Evolutionary conservation across 2,329 filamentous ascomycete genomes (phyloP), one percentile per base, ranked within the genome.

Genomic region (Hansfordia pulvinata): DNA sequence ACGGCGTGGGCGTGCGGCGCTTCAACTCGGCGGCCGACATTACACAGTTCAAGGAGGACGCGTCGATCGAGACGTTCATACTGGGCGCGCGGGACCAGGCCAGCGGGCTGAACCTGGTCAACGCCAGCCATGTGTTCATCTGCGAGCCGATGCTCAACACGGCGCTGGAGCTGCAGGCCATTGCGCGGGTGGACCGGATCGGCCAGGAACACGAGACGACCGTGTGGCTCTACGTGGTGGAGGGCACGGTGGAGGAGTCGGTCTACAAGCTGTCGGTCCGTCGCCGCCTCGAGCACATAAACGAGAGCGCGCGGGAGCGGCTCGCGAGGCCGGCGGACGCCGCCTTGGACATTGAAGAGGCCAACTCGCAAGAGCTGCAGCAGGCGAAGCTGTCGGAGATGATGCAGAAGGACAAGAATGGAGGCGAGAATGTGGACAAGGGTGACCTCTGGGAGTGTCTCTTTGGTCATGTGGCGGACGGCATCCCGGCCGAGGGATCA

Each of bases 91-190:
- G 85, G 37, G 80, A 83, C 0, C 83, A 93, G 46, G 79, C 83
- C 0, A 86, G 81, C 2, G 90, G 90, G 0, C 62, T 98, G 17
- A 96, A 93, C 34, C 67, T 98, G 1, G 79, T 93, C 37, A 88
- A 92, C 41, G 90, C 88, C 4, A 93, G 75, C 25, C 85, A 96
- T 45, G 85, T 96, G 2, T 92, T 96, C 44, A 66, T 98, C 4
- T 93, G 85, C 48, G 90, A 98, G 46, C 90, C 90, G 3, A 60
- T 96, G 4, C 73, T 96, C 39, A 93, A 96, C 45, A 88, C 88
- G 0, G 85, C 86, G 0, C 72, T 98, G 10, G 90, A 96, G 51
- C 64, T 96, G 8, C 90, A 98, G 50, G 88, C 86, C 10, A 93
- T 96, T 43, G 86, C 88, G 1, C 78, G 90, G 30, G 86, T 98